Base-by-base conservation (phyloP, 2,329 filamentous ascomycete species). In the Aureobasidium sp. region DNA sequence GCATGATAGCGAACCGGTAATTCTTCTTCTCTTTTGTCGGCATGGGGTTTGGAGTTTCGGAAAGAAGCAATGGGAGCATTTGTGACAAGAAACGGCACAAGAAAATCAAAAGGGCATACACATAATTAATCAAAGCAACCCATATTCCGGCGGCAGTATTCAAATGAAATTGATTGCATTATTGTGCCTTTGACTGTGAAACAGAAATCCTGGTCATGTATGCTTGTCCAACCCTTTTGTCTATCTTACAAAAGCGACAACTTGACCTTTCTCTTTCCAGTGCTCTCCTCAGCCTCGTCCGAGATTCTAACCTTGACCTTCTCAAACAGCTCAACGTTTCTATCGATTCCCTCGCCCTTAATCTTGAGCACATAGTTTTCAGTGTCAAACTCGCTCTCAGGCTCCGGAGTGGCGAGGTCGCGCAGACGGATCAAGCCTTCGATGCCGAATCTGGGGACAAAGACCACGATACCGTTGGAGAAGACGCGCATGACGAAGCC, bases 401-500 rank as follows among this genome's bases (percentile, higher is more conserved):
- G 90, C 73, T 79, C 90, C 0, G 85, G 83, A 17, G 88, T 84
- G 4, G 87, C 87, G 63, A 97, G 80, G 76, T 97, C 94, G 63
- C 91, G 82, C 68, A 97, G 78, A 12, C 93, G 83, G 66, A 99
- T 94, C 65, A 97, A 78, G 44, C 91, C 89, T 78, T 99, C 94
- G 69, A 99, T 95, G 44, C 94, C 94, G 74, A 99, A 99, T 17
- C 91, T 82, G 7, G 94, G 94, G 55, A 99, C 93, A 65, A 97
- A 92, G 12, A 97, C 92, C 20, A 97, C 94, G 69, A 97, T 93
- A 7, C 94, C 94, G 76, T 99, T 99, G 73, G 89, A 91, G 76
- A 99, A 99, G 59, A 99, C 88, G 72, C 90, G 90, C 89, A 99
- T 96, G 49, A 99, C 86, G 74, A 96, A 97, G 3, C 90, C 94